Evolutionary conservation across 2,329 filamentous ascomycete genomes (phyloP).

Genomic region (Plenodomus lindquistii): DNA sequence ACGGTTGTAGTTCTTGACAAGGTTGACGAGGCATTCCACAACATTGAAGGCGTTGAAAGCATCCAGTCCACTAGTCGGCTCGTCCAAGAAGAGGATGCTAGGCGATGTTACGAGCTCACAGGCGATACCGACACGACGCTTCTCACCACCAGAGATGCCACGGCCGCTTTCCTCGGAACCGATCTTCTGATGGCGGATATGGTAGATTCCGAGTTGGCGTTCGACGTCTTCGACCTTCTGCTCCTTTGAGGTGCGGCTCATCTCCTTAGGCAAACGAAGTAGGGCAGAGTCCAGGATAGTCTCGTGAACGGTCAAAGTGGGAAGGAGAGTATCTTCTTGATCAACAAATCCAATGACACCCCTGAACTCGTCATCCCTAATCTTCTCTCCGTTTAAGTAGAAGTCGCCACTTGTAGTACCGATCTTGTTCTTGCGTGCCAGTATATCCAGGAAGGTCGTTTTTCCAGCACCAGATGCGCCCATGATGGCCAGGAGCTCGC

Average conservation of each 20-base stretch:
- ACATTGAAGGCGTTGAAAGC: slow-evolving; percentile 99
- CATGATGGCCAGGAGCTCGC: slow-evolving; percentile 98
- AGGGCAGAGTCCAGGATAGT: slow-evolving; percentile 94
- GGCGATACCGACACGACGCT: slow-evolving; percentile 92
- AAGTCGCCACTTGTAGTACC: slow-evolving; percentile 79
- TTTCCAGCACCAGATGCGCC: slow-evolving; percentile 96
- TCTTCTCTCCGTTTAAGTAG: slow-evolving; percentile 90
- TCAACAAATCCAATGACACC: slow-evolving; percentile 96
- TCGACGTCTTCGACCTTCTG: slow-evolving; percentile 91
- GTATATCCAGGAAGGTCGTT: slow-evolving; percentile 93
- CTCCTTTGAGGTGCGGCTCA: slow-evolving; percentile 86
- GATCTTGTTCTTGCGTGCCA: slow-evolving; percentile 95
- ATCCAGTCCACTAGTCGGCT: slow-evolving; percentile 94
- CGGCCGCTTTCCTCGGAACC: slow-evolving; percentile 94
- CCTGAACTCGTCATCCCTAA: slow-evolving; percentile 81
- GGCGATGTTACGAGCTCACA: slow-evolving; percentile 97
- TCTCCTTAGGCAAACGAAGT: slow-evolving; percentile 86
- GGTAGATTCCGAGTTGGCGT: slow-evolving; percentile 89
- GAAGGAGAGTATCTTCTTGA: slow-evolving; percentile 95
- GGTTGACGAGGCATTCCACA: slow-evolving; percentile 88
- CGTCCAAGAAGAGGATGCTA: slow-evolving; percentile 94
- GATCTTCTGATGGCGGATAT: slow-evolving; percentile 93
- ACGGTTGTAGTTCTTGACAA: slow-evolving; percentile 94
- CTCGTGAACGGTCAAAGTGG: slow-evolving; percentile 95
- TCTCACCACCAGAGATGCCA: slow-evolving; percentile 96